phyloP scores from a whole-genome alignment of 2,329 filamentous ascomycete genomes.

The Lizonia empirigonia region DNA sequence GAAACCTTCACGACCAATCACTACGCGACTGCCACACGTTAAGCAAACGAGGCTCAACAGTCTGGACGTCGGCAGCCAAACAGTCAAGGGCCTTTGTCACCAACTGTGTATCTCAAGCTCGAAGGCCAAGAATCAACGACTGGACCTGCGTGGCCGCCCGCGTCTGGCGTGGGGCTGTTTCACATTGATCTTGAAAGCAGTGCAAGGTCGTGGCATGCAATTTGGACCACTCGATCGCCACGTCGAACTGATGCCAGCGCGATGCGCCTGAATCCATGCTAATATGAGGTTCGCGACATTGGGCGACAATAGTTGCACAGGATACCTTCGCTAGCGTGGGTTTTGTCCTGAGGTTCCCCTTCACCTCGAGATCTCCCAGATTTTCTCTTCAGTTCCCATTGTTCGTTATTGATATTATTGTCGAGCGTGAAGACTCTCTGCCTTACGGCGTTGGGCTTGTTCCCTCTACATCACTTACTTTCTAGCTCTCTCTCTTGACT shows the following conservation, averaged over 20 bases:
- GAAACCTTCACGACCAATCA: conserved; percentile 42
- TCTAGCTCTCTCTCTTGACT: conserved; percentile 15
- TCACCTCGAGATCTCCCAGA: conserved; percentile 25
- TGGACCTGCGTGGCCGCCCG: conserved; percentile 19
- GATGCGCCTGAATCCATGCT: conserved; percentile 33
- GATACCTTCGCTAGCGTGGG: conserved; percentile 18
- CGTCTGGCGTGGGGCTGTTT: conserved; percentile 35
- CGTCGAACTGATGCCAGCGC: conserved; percentile 33
- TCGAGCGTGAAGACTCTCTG: conserved; percentile 39
- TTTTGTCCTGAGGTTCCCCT: conserved; percentile 30
- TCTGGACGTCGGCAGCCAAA: conserved; percentile 26
- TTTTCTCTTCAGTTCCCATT: conserved; percentile 37
- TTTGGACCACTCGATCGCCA: conserved; percentile 42
- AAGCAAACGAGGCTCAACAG: conserved; percentile 37
- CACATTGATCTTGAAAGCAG: conserved; percentile 18
- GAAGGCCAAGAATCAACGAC: conserved; percentile 20
- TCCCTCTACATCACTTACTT: conserved; percentile 27
- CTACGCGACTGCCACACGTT: conserved; percentile 35
- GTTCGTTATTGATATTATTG: conserved; percentile 48
- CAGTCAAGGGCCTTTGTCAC: conserved; percentile 12
- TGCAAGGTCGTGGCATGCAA: conserved; percentile 24
- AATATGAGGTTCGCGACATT: conserved; percentile 40
- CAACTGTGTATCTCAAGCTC: conserved; percentile 8
- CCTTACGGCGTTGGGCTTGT: conserved; percentile 40
- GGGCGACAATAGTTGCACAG: conserved; percentile 18